phyloP scores from a whole-genome alignment of 371 early-diverging fungal species.

The Phascolomyces articulosus region DNA sequence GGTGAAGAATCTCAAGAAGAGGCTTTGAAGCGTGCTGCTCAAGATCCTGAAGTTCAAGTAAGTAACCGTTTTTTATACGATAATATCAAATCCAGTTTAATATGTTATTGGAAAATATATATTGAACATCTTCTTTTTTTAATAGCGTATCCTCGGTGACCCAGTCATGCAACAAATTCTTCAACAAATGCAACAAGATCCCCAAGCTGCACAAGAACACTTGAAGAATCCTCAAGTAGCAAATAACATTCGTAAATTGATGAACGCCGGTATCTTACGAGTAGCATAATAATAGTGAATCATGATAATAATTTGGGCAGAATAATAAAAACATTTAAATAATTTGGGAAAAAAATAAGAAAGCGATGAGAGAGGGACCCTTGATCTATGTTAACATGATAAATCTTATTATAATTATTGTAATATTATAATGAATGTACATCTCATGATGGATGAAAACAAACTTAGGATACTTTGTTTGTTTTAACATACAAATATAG shows the following conservation, averaged over 20 bases:
- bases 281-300: conserved; percentile 54
- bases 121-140: not conserved
- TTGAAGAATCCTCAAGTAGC: conserved; percentile 94
- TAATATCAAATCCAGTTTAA: too few relatives aligned
- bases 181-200: conserved; percentile 96
- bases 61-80: not conserved
- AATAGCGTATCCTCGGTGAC: conserved; percentile 80
- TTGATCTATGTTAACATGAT: too few relatives aligned
- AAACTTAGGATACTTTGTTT: too few relatives aligned
- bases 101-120: not conserved
- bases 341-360: too few relatives aligned
- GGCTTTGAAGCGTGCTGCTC: conserved; percentile 79
- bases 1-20: conserved; percentile 75
- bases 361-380: too few relatives aligned
- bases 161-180: conserved; percentile 97
- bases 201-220: conserved; percentile 85
- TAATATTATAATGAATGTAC: too few relatives aligned
- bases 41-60: conserved; percentile 90
- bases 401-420: too few relatives aligned
- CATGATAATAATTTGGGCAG: not conserved
- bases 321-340: too few relatives aligned
- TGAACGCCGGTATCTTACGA: conserved; percentile 87
- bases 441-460: too few relatives aligned
- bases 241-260: conserved; percentile 92
- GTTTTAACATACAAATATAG: too few relatives aligned